Conservation (phyloP, 345 rosid genomes). For the Erodium maritimum region DNA sequence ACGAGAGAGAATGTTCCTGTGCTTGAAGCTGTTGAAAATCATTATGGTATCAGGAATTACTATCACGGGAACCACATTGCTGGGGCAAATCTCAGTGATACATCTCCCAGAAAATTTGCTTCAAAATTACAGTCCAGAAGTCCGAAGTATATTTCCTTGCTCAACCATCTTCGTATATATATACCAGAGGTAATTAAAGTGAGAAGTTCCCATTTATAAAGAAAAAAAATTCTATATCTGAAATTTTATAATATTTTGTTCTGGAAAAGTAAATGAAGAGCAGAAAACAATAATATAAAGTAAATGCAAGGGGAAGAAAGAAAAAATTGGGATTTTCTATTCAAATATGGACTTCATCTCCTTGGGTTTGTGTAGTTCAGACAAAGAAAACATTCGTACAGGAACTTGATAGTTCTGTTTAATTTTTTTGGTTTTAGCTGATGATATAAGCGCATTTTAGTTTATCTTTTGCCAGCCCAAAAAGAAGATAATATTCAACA, state of each 20-base stretch:
- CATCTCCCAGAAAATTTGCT: constrained; percentile 83
- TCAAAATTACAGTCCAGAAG: constrained; percentile 91
- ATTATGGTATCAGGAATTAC: constrained; percentile 65
- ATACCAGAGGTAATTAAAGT: constrained; percentile 70
- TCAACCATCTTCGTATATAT: constrained; percentile 93
- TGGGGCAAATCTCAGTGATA: constrained; percentile 70
- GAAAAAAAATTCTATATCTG: not conserved
- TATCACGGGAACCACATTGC: constrained; percentile 90
- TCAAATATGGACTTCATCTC: not conserved
- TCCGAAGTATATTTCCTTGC: constrained; percentile 94
- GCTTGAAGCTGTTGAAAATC: constrained; percentile 92
- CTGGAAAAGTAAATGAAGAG: not conserved
- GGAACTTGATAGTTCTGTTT: too few species aligned
- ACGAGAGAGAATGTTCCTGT: constrained; percentile 97
- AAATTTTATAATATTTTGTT: not conserved
- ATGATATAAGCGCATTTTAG: too few species aligned
- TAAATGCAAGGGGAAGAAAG: not conserved
- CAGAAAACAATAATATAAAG: not conserved
- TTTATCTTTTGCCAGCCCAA: too few species aligned
- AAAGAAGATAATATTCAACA: too few species aligned
- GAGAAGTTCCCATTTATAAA: not conserved
- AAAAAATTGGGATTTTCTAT: not conserved
- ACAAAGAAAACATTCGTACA: not conserved
- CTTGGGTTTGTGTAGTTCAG: not conserved
- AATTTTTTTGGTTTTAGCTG: too few species aligned